A percentile compares a stretch with the other conserved stretches of the same genome.
Conservation (phyloP, 2,329 filamentous ascomycete genomes). For the Scopulariopsis brevicaulis region DNA sequence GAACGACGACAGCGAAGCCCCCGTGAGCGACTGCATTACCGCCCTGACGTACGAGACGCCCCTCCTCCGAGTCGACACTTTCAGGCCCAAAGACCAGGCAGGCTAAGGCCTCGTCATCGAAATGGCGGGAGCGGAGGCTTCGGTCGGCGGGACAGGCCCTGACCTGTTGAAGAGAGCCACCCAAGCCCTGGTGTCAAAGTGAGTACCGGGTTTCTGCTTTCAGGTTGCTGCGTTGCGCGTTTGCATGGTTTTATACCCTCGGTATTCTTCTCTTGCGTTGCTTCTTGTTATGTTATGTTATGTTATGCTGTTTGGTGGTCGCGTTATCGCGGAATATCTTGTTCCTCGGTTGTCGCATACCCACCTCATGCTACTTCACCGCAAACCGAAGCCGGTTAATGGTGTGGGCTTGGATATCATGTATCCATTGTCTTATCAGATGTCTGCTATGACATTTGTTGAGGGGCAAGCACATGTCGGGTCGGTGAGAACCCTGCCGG, state of each 20-base stretch:
- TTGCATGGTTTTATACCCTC: not conserved
- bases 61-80: not conserved
- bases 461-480: not conserved
- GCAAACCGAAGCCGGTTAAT: not conserved
- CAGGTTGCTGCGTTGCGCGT: slow-evolving; percentile 1
- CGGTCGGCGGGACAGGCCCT: slow-evolving; percentile 31
- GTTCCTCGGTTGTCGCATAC: not conserved
- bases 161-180: slow-evolving; percentile 49
- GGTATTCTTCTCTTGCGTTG: not conserved
- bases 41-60: not conserved
- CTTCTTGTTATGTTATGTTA: not conserved
- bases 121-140: slow-evolving; percentile 40
- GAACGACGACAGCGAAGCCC: not conserved
- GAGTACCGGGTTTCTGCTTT: slow-evolving; percentile 19
- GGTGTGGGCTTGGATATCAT: not conserved
- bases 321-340: not conserved
- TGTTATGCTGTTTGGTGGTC: not conserved
- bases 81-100: not conserved
- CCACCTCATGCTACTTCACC: not conserved
- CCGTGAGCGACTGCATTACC: not conserved
- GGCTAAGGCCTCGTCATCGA: slow-evolving; percentile 5
- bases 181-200: slow-evolving; percentile 54
- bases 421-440: not conserved
- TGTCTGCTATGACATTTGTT: not conserved
- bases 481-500: not conserved